Percentiles rank a stretch among this genome's conserved stretches.
Evolutionary conservation across 1,284 basidiomycete species (phyloP).

Genomic region (Moniliella sp.): DNA sequence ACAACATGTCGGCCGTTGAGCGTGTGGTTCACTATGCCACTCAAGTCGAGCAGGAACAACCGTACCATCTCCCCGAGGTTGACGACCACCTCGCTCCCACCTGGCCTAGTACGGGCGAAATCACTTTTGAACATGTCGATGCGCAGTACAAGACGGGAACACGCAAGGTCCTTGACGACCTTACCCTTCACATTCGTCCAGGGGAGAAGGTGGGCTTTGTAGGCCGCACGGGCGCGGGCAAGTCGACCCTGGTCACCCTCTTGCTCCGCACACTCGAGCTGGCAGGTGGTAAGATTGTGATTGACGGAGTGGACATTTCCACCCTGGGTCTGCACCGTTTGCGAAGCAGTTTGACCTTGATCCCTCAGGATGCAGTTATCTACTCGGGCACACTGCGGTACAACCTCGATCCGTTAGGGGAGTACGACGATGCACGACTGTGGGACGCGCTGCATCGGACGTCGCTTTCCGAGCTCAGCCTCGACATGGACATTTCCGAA

Average conservation of each 20-base stretch:
- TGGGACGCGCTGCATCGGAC: constrained; percentile 25
- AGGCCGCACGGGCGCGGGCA: constrained; percentile 19
- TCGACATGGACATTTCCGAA: constrained; percentile 52
- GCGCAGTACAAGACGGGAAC: constrained; percentile 42
- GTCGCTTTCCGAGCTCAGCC: constrained; percentile 26
- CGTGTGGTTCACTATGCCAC: constrained; percentile 48
- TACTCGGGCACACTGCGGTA: constrained; percentile 48
- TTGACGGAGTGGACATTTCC: constrained; percentile 32
- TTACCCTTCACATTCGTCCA: constrained; percentile 36
- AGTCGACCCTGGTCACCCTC: constrained; percentile 5
- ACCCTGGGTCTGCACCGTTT: constrained; percentile 43
- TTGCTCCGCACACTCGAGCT: constrained; percentile 20
- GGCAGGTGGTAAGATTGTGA: constrained; percentile 35
- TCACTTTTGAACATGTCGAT: constrained; percentile 37
- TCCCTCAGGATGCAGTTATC: constrained; percentile 61
- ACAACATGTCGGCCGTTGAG: constrained; percentile 62
- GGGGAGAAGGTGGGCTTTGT: constrained; percentile 20
- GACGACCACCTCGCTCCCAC: background rate
- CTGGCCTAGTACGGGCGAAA: constrained; percentile 6
- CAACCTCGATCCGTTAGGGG: constrained; percentile 52
- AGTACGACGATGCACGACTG: constrained; percentile 37
- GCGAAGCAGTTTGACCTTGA: constrained; percentile 44
- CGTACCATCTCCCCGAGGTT: constrained; percentile 41
- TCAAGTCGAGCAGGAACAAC: constrained; percentile 58
- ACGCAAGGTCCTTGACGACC: constrained; percentile 42